Evolutionary conservation across 2,329 filamentous ascomycete genomes (phyloP), one percentile per base, ranked within the genome.

Genomic region (Trichoderma hamatum): DNA sequence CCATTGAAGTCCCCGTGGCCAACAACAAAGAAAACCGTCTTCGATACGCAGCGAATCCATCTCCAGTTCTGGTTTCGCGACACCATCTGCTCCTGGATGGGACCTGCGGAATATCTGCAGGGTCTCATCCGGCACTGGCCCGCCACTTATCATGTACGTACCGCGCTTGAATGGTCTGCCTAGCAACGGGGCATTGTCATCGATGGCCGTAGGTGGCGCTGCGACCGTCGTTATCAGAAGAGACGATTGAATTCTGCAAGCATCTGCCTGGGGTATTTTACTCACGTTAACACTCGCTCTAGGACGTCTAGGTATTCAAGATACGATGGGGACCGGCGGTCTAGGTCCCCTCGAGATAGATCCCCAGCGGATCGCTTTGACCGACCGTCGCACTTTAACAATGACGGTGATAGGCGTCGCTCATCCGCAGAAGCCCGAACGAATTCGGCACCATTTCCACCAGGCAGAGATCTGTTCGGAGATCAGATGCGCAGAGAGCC

Each of bases 391-490:
- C 83, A 86, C 72, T 88, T 43, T 19, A 43, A 87, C 72, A 81
- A 82, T 74, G 86, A 93, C 74, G 84, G 85, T 72, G 92, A 94
- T 76, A 86, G 91, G 71, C 88, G 92, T 68, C 88, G 90, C 62
- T 89, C 89, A n/a, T 87, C 85, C 2, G 83, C 84, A 65, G 88
- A 90, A 74, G 82, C 81, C 59, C 83, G 87, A 70, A 78, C 83
- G 36, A 89, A 87, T 75, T 83, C 84, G 68, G 84, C 86, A 32
- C 81, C 83, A n/a, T 92, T 92, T 70, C 86, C 85, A 72, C 79
- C 85, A 1, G 86, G 85, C 73, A 84, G 89, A 72, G 88, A 90
- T 72, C 78, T 75, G 14, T 89, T 89, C 71, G 83, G 85, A 67
- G 86, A 89, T 73, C 76, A 84, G 73, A 72, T 85, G 77, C 78